Conservation (phyloP, 805 yeast genomes). For the Myxozyma neotropica region DNA sequence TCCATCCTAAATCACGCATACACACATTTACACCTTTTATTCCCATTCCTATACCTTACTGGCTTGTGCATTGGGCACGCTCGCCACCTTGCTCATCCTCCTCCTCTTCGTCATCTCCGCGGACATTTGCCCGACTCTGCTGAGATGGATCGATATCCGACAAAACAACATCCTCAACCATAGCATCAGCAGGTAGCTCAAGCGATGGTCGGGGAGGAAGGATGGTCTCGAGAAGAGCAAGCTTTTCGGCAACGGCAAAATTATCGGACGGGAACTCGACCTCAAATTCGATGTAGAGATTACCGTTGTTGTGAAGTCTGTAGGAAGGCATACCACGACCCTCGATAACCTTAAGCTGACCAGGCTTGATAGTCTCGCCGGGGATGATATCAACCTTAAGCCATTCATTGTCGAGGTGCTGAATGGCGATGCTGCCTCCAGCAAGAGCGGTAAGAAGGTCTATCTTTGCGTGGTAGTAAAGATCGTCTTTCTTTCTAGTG, state of each 20-base stretch:
- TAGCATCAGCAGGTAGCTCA: slow-evolving; percentile 68
- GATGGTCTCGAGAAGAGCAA: slow-evolving; percentile 69
- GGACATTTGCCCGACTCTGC: slow-evolving; percentile 49
- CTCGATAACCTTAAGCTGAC: slow-evolving; percentile 74
- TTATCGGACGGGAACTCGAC: slow-evolving; percentile 82
- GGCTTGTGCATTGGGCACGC: slow-evolving; percentile 94
- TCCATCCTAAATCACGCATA: neutral
- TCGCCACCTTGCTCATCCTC: slow-evolving; percentile 66
- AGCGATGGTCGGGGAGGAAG: slow-evolving; percentile 75
- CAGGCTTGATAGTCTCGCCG: slow-evolving; percentile 92
- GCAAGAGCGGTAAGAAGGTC: slow-evolving; percentile 94
- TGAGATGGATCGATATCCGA: slow-evolving; percentile 67
- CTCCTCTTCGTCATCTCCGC: slow-evolving; percentile 51
- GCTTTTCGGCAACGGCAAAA: slow-evolving; percentile 68
- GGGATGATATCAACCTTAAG: slow-evolving; percentile 79
- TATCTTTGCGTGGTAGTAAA: slow-evolving; percentile 79
- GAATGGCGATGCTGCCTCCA: slow-evolving; percentile 87
- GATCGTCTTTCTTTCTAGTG: slow-evolving; percentile 86
- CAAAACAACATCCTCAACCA: slow-evolving; percentile 78
- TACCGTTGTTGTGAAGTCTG: slow-evolving; percentile 86
- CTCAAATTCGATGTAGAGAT: slow-evolving; percentile 80
- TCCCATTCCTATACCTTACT: slow-evolving; percentile 50
- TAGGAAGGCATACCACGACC: slow-evolving; percentile 97
- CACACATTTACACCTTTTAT: neutral
- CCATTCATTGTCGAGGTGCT: slow-evolving; percentile 92